These are phyloP conservation scores for Trichoderma asperellum DNA, from an alignment of 2,329 filamentous ascomycete species.

Conservation along the genomic window DNA sequence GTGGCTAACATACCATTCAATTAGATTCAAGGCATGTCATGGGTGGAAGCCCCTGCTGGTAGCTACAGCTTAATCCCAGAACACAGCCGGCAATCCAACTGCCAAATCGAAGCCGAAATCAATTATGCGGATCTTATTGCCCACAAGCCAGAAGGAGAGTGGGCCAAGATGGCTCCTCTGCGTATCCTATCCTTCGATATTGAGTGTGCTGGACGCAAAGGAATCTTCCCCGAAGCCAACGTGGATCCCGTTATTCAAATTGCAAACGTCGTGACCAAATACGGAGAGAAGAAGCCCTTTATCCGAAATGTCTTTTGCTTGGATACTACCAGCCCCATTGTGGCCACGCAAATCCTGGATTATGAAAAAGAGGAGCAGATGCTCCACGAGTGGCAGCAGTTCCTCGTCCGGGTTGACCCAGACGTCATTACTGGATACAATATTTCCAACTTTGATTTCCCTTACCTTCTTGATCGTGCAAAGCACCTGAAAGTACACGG, in stretches of 20 bases:
- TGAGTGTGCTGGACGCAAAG: slow-evolving; percentile 95
- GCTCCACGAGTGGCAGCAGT: slow-evolving; percentile 90
- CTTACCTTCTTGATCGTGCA: slow-evolving; percentile 88
- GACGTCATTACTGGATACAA: slow-evolving; percentile 99
- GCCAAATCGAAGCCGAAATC: slow-evolving; percentile 91
- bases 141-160: slow-evolving; percentile 87
- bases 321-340: slow-evolving; percentile 88
- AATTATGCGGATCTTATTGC: slow-evolving; percentile 83
- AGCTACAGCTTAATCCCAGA: slow-evolving; percentile 73
- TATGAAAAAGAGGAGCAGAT: slow-evolving; percentile 83
- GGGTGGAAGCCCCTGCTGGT: slow-evolving; percentile 81
- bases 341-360: slow-evolving; percentile 89
- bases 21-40: slow-evolving; percentile 91
- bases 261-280: slow-evolving; percentile 90
- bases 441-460: slow-evolving; percentile 97
- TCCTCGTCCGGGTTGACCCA: slow-evolving; percentile 86
- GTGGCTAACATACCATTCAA: neutral
- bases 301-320: slow-evolving; percentile 95
- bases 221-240: slow-evolving; percentile 92
- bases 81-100: slow-evolving; percentile 79
- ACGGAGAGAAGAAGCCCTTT: slow-evolving; percentile 95
- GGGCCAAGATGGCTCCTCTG: slow-evolving; percentile 96
- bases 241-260: slow-evolving; percentile 97
- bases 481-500: slow-evolving; percentile 76
- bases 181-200: slow-evolving; percentile 97